Percentiles rank a stretch among this genome's conserved stretches.
Evolutionary conservation across 768 basidiomycete species (phyloP).

Genomic region (Amanita pallidorosea): DNA sequence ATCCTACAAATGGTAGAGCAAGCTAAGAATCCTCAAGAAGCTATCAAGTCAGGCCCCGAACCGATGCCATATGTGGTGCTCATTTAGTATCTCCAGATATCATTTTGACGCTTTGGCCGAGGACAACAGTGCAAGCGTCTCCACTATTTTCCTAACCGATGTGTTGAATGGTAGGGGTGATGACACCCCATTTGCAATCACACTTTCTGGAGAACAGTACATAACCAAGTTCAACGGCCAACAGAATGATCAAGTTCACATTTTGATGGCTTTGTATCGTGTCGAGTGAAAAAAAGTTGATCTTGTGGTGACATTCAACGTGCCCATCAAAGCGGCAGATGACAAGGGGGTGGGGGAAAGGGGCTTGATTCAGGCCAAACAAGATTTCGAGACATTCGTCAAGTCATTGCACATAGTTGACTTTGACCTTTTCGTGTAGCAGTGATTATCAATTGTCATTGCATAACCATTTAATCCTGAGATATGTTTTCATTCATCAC

Average conservation of each 20-base stretch:
- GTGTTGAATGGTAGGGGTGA: constrained; percentile 32
- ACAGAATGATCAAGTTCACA: constrained; percentile 54
- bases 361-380: constrained; percentile 22
- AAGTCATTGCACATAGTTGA: constrained; percentile 56
- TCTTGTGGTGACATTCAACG: constrained; percentile 76
- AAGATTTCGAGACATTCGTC: constrained; percentile 45
- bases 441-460: background rate
- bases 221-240: constrained; percentile 70
- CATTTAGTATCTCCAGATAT: constrained; percentile 41
- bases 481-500: background rate
- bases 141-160: constrained; percentile 31
- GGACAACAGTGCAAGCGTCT: constrained; percentile 67
- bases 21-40: constrained; percentile 38
- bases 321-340: constrained; percentile 45
- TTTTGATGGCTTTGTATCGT: constrained; percentile 77
- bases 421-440: constrained; percentile 56
- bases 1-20: constrained; percentile 64
- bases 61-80: background rate
- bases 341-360: constrained; percentile 31
- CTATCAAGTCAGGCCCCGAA: constrained; percentile 27
- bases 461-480: background rate
- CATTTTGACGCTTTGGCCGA: constrained; percentile 88
- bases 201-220: constrained; percentile 58
- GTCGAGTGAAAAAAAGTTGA: constrained; percentile 64
- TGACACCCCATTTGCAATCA: constrained; percentile 44